These are phyloP conservation scores for Carex cristatella DNA, from an alignment of 176 grass and related monocot species.

Conservation along the genomic window DNA sequence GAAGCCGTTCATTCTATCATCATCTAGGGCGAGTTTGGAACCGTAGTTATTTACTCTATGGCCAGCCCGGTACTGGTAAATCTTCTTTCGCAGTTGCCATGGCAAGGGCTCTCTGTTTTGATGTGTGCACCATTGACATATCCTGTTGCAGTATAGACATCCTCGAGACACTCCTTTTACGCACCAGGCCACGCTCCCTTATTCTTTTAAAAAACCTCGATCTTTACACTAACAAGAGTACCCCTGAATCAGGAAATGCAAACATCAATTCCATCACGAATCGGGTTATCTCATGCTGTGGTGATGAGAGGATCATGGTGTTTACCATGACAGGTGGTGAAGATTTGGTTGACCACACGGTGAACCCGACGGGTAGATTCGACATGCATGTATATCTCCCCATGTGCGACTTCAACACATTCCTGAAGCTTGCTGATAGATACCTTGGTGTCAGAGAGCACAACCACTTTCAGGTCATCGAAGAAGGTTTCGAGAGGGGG, in stretches of 20 bases:
- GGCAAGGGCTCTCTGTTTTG: slow-evolving; percentile 68
- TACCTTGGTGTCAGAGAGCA: slow-evolving; percentile 65
- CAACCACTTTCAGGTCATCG: slow-evolving; percentile 57
- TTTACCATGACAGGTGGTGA: slow-evolving; percentile 51
- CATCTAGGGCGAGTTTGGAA: slow-evolving; percentile 78
- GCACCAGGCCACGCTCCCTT: slow-evolving; percentile 57
- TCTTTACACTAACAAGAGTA: slow-evolving; percentile 34
- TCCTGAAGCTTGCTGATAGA: slow-evolving; percentile 59
- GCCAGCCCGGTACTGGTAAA: slow-evolving; percentile 64
- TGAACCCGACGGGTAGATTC: slow-evolving; percentile 27
- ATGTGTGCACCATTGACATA: slow-evolving; percentile 79
- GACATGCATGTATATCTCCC: slow-evolving; percentile 64
- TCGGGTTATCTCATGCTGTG: slow-evolving; percentile 46
- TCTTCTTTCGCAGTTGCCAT: slow-evolving; percentile 78
- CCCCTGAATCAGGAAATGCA: not conserved
- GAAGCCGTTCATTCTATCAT: slow-evolving; percentile 68
- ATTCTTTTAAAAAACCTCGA: slow-evolving; percentile 88
- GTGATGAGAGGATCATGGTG: slow-evolving; percentile 73
- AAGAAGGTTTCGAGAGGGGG: slow-evolving; percentile 42
- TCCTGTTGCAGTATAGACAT: slow-evolving; percentile 36
- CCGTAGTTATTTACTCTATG: slow-evolving; percentile 84
- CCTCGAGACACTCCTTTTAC: slow-evolving; percentile 51
- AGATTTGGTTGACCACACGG: slow-evolving; percentile 27
- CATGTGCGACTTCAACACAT: slow-evolving; percentile 62
- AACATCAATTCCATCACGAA: slow-evolving; percentile 49